Evolutionary conservation across 2,329 filamentous ascomycete genomes (phyloP), one percentile per base, ranked within the genome.

Genomic region (Phialemoniopsis sp.): DNA sequence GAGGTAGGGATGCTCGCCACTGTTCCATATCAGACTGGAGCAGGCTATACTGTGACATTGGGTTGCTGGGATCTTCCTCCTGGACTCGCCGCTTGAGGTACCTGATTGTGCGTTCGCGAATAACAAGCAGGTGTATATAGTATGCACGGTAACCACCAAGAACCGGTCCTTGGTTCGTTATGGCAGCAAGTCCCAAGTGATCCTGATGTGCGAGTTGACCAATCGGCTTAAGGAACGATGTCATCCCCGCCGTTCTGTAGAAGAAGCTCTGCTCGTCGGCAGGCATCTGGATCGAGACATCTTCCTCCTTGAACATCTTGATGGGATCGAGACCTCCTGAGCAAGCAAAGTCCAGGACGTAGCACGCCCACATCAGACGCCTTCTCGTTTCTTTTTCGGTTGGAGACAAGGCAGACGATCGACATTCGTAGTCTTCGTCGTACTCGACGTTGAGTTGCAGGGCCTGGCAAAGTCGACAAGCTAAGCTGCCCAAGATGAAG

Each of bases 361-460:
- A 40, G 38, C 38, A 40, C 7, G 38, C 34, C 38, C 38, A 40
- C 38, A 40, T 40, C 2, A 40, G 33, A n/a, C 38, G 38, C 3
- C 38, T 16, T 13, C 38, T 16, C 5, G 29, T n/a, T 14, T 45
- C 43, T 8, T 33, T 31, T 19, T 45, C 40, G 9, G 41, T 21
- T 5, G 31, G 9, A 13, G 39, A 45, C 8, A 37, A 17, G 6
- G 5, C 17, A 3, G 39, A 31, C 4, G 13, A 26, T 6, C 18
- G 31, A 28, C 18, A 13, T 14, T 26, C 9, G 13, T 32, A 29
- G n/a, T 40, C 38, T 8, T 32, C 29, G 29, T 40, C 38, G 31
- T 36, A 34, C 34, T 45, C 43, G 13, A 40, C 10, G 33, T 45
- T 40, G 14, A 45, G 40, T 36, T 45, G 43, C 32, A 45, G 16